These are phyloP conservation scores for Scheffersomyces stambukii DNA, from an alignment of 1,139 yeast genomes.

Conservation along the genomic window DNA sequence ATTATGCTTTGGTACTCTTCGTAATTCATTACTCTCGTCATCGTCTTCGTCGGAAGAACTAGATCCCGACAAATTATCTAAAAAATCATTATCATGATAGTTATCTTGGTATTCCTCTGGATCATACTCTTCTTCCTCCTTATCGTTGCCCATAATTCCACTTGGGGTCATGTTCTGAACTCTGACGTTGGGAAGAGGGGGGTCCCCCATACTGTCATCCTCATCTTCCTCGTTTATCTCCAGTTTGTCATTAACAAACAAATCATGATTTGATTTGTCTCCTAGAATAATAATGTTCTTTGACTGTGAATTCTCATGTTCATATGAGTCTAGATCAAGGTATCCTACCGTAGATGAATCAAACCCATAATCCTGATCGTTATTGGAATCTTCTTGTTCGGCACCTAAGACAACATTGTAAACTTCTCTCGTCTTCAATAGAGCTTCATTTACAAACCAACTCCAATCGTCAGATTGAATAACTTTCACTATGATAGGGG, in stretches of 20 bases:
- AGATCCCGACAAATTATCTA: slow-evolving; percentile 36
- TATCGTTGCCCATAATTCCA: slow-evolving; percentile 8
- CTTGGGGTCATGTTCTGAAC: slow-evolving; percentile 18
- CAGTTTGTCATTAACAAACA: slow-evolving; percentile 22
- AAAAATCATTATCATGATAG: slow-evolving; percentile 23
- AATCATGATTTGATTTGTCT: slow-evolving; percentile 32
- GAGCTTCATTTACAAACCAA: slow-evolving; percentile 42
- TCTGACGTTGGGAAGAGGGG: slow-evolving; percentile 10
- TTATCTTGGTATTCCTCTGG: slow-evolving; percentile 23
- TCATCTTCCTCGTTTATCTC: slow-evolving; percentile 16
- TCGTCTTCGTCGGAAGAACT: slow-evolving; percentile 27
- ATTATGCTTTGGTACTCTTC: slow-evolving; percentile 39
- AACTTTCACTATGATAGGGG: slow-evolving; percentile 38
- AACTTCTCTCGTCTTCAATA: slow-evolving; percentile 42
- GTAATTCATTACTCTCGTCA: slow-evolving; percentile 24
- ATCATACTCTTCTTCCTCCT: slow-evolving; percentile 9
- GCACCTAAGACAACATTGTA: slow-evolving; percentile 46
- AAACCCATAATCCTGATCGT: slow-evolving; percentile 18
- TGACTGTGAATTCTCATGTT: no score
- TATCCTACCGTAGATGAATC: slow-evolving; percentile 34
- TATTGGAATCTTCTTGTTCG: slow-evolving; percentile 10
- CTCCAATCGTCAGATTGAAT: slow-evolving; percentile 39
- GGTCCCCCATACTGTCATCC: slow-evolving; percentile 14
- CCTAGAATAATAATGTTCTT: slow-evolving; percentile 31
- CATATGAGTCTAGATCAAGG: slow-evolving; percentile 33